Conservation (phyloP, 345 rosid species). For the Sonneratia alba region DNA sequence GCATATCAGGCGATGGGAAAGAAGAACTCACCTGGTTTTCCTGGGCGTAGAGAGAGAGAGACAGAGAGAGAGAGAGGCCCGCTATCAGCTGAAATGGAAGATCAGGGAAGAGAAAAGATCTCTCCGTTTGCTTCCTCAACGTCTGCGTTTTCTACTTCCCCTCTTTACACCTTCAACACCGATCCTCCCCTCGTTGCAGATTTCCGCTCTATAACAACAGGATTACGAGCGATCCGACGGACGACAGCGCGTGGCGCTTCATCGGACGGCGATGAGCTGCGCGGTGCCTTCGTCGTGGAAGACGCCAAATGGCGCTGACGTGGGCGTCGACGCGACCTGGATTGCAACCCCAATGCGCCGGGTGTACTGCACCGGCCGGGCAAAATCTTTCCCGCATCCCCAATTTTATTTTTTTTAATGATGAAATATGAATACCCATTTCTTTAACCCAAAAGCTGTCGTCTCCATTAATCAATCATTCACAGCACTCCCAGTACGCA, state of each 20-base stretch:
- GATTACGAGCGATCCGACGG: constrained; percentile 17
- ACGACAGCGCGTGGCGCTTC: neutral
- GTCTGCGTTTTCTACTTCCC: no score
- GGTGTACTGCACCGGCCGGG: neutral
- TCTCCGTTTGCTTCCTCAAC: neutral
- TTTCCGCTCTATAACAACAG: constrained; percentile 7
- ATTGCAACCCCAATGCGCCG: neutral
- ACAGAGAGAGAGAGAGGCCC: neutral
- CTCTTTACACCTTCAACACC: no score
- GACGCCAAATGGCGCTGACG: constrained; percentile 2
- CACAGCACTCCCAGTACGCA: neutral
- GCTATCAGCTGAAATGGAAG: neutral
- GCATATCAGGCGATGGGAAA: neutral
- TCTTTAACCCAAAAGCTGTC: neutral
- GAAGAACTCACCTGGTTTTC: neutral
- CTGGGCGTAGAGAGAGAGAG: neutral
- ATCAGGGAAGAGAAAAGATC: neutral
- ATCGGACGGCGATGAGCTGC: constrained; percentile 1
- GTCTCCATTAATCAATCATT: neutral
- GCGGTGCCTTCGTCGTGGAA: neutral
- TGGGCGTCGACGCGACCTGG: neutral
- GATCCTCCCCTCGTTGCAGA: neutral
- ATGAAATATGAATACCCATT: no score
- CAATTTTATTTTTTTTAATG: no score
- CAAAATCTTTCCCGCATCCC: no score